Evolutionary conservation across 208 protist species (phyloP).

Genomic region (Angomonas desouzai): DNA sequence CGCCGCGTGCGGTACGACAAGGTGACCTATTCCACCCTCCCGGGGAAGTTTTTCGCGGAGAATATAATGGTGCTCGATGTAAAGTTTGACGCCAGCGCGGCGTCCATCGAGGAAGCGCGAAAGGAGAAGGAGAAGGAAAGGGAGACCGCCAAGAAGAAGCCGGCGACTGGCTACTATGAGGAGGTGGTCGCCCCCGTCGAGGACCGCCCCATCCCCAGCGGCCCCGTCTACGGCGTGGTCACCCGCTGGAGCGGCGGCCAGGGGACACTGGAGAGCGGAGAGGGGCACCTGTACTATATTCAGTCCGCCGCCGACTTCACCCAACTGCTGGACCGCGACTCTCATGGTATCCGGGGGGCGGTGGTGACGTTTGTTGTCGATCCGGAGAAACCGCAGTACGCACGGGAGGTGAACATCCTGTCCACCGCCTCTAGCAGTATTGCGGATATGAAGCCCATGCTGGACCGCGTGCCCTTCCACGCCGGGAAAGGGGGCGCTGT

Average conservation of each 20-base stretch:
- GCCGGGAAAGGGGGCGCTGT: slow-evolving; percentile 3
- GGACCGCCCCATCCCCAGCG: slow-evolving; percentile 27
- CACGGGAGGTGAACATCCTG: slow-evolving; percentile 56
- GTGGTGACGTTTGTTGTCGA: slow-evolving; percentile 73
- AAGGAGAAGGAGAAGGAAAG: slow-evolving; percentile 36
- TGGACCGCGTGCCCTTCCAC: slow-evolving; percentile 28
- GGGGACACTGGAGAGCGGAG: slow-evolving; percentile 68
- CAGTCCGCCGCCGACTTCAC: slow-evolving; percentile 67
- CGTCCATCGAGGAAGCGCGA: slow-evolving; percentile 33
- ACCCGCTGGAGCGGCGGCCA: slow-evolving; percentile 88
- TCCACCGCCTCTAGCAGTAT: slow-evolving; percentile 43
- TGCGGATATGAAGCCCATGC: slow-evolving; percentile 40
- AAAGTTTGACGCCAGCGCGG: slow-evolving; percentile 39
- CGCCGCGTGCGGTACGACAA: slow-evolving; percentile 63
- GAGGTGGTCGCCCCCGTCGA: slow-evolving; percentile 13
- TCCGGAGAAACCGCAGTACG: slow-evolving; percentile 39
- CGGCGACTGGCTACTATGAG: slow-evolving; percentile 20
- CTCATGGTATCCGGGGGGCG: slow-evolving; percentile 64
- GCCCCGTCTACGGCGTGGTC: slow-evolving; percentile 71
- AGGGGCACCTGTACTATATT: slow-evolving; percentile 69
- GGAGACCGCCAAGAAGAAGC: slow-evolving; percentile 18
- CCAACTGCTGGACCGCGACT: slow-evolving; percentile 65
- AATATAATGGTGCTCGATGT: slow-evolving; percentile 52
- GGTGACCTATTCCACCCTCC: slow-evolving; percentile 53
- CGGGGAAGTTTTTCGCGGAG: slow-evolving; percentile 67